Conservation (phyloP, 1,139 yeast species). For the Blastobotrys aristatus region DNA sequence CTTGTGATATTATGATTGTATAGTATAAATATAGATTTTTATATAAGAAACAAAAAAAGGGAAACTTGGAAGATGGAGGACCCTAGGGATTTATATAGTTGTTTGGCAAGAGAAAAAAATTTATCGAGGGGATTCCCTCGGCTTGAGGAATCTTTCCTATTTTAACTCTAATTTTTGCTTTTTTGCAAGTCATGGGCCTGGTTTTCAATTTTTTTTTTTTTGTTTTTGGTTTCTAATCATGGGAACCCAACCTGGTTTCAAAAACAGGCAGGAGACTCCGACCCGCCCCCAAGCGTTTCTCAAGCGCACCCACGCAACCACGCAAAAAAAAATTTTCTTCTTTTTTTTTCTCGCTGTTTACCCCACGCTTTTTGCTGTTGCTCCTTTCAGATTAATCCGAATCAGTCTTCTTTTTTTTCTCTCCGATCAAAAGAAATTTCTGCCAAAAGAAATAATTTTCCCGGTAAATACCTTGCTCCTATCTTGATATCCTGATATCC, state of each 20-base stretch:
- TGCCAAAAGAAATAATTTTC: no score
- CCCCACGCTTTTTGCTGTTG: not conserved
- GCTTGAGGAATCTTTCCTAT: no score
- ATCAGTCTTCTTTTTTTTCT: no score
- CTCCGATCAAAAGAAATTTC: no score
- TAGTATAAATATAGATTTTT: not conserved
- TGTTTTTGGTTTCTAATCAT: not conserved
- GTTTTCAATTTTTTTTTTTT: no score
- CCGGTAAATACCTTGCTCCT: no score
- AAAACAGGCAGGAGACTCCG: not conserved
- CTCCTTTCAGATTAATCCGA: not conserved
- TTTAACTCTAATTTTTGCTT: not conserved
- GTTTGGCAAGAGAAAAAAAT: not conserved
- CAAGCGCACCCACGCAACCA: no score
- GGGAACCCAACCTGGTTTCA: not conserved
- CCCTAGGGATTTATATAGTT: not conserved
- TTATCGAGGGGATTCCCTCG: not conserved
- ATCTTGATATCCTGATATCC: no score
- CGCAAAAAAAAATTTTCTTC: no score
- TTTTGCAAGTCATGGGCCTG: no score
- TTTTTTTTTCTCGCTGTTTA: not conserved
- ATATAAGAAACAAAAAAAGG: not conserved
- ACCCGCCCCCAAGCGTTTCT: not conserved
- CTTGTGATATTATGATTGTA: not conserved
- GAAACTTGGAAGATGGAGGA: not conserved